Conservation (phyloP, 2,329 filamentous ascomycete species). For the Pseudogymnoascus sp. region DNA sequence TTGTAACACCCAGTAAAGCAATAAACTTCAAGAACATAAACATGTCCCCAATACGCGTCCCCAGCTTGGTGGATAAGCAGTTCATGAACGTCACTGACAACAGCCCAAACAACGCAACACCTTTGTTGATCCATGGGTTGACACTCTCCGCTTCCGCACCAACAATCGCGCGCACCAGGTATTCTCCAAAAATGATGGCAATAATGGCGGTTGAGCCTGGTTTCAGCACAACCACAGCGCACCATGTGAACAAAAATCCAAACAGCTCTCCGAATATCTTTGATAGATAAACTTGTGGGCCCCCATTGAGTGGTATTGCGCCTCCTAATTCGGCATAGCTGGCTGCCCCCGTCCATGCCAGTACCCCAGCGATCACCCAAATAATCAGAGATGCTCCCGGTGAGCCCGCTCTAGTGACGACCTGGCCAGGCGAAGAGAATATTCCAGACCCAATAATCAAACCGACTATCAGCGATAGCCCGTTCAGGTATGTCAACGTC, state of each 20-base stretch:
- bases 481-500: constrained; percentile 89
- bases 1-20: constrained; percentile 74
- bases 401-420: constrained; percentile 84
- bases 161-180: constrained; percentile 79
- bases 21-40: constrained; percentile 98
- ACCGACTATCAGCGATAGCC: constrained; percentile 80
- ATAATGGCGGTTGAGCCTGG: constrained; percentile 91
- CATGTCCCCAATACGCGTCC: constrained; percentile 77
- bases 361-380: constrained; percentile 81
- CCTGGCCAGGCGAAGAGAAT: constrained; percentile 88
- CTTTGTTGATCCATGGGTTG: constrained; percentile 84
- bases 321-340: constrained; percentile 95
- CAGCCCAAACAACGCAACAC: constrained; percentile 70
- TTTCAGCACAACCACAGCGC: constrained; percentile 86
- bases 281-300: constrained; percentile 84
- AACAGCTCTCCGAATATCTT: constrained; percentile 94
- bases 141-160: constrained; percentile 77
- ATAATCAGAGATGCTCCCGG: constrained; percentile 85
- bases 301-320: constrained; percentile 90
- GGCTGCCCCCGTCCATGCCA: constrained; percentile 92
- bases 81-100: constrained; percentile 74
- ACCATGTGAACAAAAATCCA: constrained; percentile 95
- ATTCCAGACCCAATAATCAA: constrained; percentile 95
- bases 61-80: constrained; percentile 81
- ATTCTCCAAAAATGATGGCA: constrained; percentile 96